Conservation (phyloP, 768 basidiomycete species). For the Xerocomus brunneocitrinus region DNA sequence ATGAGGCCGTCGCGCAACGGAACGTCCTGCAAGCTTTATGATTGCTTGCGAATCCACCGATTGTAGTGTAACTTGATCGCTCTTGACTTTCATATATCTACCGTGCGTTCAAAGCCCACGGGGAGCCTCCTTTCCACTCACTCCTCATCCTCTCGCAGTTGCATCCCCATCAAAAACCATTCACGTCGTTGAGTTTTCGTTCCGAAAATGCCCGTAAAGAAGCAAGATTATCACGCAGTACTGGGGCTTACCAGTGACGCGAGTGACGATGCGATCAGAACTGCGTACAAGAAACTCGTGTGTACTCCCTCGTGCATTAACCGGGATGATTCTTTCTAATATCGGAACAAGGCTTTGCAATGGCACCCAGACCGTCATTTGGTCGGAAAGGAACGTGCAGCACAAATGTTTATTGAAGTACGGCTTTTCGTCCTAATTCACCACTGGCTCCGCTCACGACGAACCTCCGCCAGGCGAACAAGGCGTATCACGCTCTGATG, state of each 20-base stretch:
- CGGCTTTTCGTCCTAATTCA: conserved; percentile 1
- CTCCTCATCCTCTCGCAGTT: conserved; percentile 5
- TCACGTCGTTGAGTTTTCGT: conserved; percentile 8
- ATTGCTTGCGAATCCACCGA: conserved; percentile 23
- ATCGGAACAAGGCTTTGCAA: conserved; percentile 44
- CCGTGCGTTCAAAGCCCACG: conserved; percentile 10
- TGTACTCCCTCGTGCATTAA: conserved; percentile 21
- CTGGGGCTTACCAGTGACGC: conserved; percentile 45
- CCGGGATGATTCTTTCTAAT: conserved; percentile 19
- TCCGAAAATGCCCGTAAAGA: conserved; percentile 27
- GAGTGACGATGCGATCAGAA: conserved; percentile 48
- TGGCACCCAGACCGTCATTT: conserved; percentile 68
- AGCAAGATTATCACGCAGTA: conserved; percentile 35
- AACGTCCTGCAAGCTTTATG: conserved; percentile 19
- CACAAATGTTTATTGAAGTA: conserved; percentile 57
- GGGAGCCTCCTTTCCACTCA: conserved; percentile 6
- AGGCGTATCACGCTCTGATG: conserved; percentile 53
- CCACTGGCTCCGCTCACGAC: not conserved
- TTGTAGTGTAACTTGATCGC: conserved; percentile 18
- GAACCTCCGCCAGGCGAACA: conserved; percentile 38
- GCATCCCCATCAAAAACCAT: conserved; percentile 5
- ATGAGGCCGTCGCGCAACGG: conserved; percentile 26
- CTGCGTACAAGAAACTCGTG: conserved; percentile 62
- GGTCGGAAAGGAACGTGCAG: conserved; percentile 47
- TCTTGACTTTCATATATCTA: conserved; percentile 25